These are phyloP conservation scores for Pleurotus giganteus DNA, from an alignment of 768 basidiomycete species.

Conservation along the genomic window DNA sequence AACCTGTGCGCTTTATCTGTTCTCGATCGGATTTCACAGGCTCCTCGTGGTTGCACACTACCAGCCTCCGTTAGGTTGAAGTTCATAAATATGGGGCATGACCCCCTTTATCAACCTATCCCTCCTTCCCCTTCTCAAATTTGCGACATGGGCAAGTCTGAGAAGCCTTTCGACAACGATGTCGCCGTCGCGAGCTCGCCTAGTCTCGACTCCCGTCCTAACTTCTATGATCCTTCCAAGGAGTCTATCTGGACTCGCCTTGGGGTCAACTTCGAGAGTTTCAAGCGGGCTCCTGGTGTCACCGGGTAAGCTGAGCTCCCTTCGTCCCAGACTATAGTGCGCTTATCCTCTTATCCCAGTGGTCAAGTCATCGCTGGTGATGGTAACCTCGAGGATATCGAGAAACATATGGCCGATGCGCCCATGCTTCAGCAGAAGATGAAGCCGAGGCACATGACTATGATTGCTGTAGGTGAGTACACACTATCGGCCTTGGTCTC, in stretches of 20 bases:
- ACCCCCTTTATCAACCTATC: conserved; percentile 1
- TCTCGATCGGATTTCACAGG: conserved; percentile 2
- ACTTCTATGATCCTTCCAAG: conserved; percentile 47
- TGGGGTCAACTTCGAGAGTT: conserved; percentile 40
- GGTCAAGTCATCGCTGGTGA: conserved; percentile 36
- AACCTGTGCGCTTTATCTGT: conserved; percentile 1
- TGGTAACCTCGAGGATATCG: conserved; percentile 31
- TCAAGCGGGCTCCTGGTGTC: conserved; percentile 45
- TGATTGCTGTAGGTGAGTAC: conserved; percentile 48
- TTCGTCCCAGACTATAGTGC: not conserved
- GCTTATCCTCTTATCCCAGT: conserved; percentile 19
- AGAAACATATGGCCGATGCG: conserved; percentile 34
- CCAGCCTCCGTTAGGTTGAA: not conserved
- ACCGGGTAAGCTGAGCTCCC: conserved; percentile 34
- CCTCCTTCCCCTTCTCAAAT: conserved; percentile 6
- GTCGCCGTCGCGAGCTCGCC: conserved; percentile 26
- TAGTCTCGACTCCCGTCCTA: conserved; percentile 22
- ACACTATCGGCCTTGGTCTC: not conserved
- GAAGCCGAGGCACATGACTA: conserved; percentile 44
- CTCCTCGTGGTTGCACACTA: conserved; percentile 6
- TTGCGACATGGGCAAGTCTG: conserved; percentile 22
- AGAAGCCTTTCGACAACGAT: conserved; percentile 27
- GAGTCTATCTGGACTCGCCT: conserved; percentile 43
- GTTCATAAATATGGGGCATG: conserved; percentile 1
- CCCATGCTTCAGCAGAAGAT: conserved; percentile 49